These are phyloP conservation scores for Microcera coccophila DNA, from an alignment of 2,329 filamentous ascomycete genomes.

Conservation along the genomic window DNA sequence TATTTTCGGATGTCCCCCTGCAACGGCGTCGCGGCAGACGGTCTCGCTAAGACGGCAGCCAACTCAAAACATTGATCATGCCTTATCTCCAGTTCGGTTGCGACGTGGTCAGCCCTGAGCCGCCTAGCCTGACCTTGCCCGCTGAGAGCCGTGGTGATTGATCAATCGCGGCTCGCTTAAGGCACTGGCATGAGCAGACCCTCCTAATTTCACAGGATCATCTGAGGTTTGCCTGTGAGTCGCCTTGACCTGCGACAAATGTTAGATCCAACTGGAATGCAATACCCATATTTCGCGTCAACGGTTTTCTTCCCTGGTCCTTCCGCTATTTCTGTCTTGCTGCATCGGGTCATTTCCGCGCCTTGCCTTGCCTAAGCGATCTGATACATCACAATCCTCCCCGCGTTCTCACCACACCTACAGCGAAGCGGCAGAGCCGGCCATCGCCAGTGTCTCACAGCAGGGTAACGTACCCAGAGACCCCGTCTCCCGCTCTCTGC, in stretches of 20 bases:
- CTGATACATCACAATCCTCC: constrained; percentile 23
- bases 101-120: constrained; percentile 9
- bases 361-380: constrained; percentile 18
- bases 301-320: constrained; percentile 1
- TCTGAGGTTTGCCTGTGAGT: no score
- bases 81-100: background rate
- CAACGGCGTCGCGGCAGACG: no score
- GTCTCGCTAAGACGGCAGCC: constrained; percentile 18
- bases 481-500: background rate
- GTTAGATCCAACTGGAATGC: no score
- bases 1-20: no score
- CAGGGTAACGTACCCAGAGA: constrained; percentile 5
- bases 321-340: background rate
- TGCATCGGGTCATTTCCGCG: constrained; percentile 21
- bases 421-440: constrained; percentile 3
- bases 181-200: background rate
- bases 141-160: constrained; percentile 4
- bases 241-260: no score
- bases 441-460: constrained; percentile 3
- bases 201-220: background rate
- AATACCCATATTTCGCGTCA: constrained; percentile 7
- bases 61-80: constrained; percentile 1
- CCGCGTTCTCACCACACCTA: constrained; percentile 21
- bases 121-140: constrained; percentile 9
- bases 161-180: constrained; percentile 7